Conservation (phyloP, 2,329 filamentous ascomycete species). For the Alternaria conjuncta region DNA sequence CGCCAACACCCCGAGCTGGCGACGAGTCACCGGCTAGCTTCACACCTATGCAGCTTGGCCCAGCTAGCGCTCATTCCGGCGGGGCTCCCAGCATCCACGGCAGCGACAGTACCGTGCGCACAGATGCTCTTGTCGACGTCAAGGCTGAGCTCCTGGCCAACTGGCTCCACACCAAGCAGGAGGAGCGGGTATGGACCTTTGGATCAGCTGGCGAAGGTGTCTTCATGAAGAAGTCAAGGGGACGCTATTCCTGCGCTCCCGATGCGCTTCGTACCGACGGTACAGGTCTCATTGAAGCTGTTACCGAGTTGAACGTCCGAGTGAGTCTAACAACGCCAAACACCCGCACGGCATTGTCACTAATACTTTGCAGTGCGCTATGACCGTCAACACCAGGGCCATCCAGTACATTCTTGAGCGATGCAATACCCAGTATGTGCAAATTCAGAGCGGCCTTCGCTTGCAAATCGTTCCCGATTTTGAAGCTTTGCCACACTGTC, state of each 20-base stretch:
- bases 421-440: slow-evolving; percentile 61
- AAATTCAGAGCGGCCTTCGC: slow-evolving; percentile 63
- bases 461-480: slow-evolving; percentile 68
- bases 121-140: slow-evolving; percentile 59
- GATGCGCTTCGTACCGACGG: slow-evolving; percentile 54
- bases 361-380: slow-evolving; percentile 60
- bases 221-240: slow-evolving; percentile 60
- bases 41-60: slow-evolving; percentile 7
- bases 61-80: neutral
- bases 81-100: neutral
- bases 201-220: slow-evolving; percentile 60
- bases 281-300: slow-evolving; percentile 58
- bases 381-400: slow-evolving; percentile 71
- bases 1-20: neutral
- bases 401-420: slow-evolving; percentile 64
- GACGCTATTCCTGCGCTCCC: slow-evolving; percentile 60
- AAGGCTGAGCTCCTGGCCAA: slow-evolving; percentile 69
- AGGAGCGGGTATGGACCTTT: slow-evolving; percentile 61
- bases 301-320: slow-evolving; percentile 60
- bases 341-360: neutral
- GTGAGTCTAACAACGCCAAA: slow-evolving; percentile 46
- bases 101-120: slow-evolving; percentile 7
- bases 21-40: slow-evolving; percentile 7
- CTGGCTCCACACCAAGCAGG: slow-evolving; percentile 67
- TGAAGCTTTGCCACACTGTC: slow-evolving; percentile 62